Evolutionary conservation across 2,329 filamentous ascomycete species (phyloP), one percentile per base, ranked within the genome.

Genomic region (Thielaviopsis populi): DNA sequence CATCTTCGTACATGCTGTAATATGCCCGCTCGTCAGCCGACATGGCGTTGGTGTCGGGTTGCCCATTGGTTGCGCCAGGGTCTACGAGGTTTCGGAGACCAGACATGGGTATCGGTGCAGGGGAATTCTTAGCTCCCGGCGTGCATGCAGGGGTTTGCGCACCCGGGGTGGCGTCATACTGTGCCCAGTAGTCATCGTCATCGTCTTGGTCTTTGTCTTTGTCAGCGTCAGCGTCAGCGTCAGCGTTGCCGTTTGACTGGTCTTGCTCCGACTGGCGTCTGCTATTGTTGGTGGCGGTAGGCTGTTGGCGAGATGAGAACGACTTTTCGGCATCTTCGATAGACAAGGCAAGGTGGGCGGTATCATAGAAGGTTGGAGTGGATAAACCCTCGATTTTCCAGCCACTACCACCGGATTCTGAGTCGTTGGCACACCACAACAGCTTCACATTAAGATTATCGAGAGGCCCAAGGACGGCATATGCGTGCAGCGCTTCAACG

Each of bases 1-100:
- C 87, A 67, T 82, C 78, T 69, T 87, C 85, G 72, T 94, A 92
- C 71, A 86, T 84, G 19, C 86, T 83, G 72, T 83, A 92, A 73
- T 92, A 92, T 53, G 84, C 84, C 58, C 86, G 82, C 67, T 91
- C 88, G 22, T 78, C 77, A 7, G 77, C 75, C 10, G 73, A 67
- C 43, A 66, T 67, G 46, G 22, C 61, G 24, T 13, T 15, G 19
- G 50, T 11, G 19, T n/a, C 19, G 5, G 42, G 40, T 27, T n/a
- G n/a, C 50, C 17, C 50, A 30, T 30, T 19, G 27, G 50, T 19
- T 33, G 50, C 53, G 22, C 17, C n/a, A 13, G 43, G 46, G n/a
- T 64, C 40, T n/a, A 62, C n/a, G 1, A 50, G 22, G 41, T 56
- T 58, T 3, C 53, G 50, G 37, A 65, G 48, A 7, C 41, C 15